Evolutionary conservation across 139 green algal genomes (phyloP).

Genomic region (Chlorella ohadii): DNA sequence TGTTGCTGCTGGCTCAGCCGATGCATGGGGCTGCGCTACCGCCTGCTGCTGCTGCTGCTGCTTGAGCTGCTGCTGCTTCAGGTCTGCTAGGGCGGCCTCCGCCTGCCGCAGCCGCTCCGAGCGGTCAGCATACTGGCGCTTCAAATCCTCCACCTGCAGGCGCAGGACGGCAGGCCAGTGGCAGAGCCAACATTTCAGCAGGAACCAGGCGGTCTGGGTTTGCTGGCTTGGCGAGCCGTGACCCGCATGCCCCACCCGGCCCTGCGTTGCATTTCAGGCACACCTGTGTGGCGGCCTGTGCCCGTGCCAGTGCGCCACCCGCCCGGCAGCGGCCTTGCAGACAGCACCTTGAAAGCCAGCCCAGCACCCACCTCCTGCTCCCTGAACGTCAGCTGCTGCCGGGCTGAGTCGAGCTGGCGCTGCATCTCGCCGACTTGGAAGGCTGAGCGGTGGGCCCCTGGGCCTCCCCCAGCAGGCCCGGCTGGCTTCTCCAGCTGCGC

Average conservation of each 20-base stretch:
- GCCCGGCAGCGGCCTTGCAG: background rate
- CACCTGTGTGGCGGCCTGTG: background rate
- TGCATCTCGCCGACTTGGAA: constrained; percentile 28
- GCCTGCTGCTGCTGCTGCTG: background rate
- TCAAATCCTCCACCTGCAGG: constrained; percentile 12
- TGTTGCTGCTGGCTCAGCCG: background rate
- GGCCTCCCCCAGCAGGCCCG: background rate
- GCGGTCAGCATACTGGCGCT: background rate
- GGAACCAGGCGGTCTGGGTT: too few species aligned
- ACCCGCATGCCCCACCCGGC: background rate
- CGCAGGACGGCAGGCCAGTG: background rate
- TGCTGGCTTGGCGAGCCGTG: too few species aligned
- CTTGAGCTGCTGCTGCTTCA: background rate
- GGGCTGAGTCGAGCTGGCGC: constrained; percentile 30
- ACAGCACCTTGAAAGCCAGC: background rate
- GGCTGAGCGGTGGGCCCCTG: background rate
- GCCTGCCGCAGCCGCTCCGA: constrained; percentile 1
- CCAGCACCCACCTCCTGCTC: constrained; percentile 39
- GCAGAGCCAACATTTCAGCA: too few species aligned
- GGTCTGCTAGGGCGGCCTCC: background rate
- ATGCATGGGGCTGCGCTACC: background rate
- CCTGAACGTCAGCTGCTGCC: constrained; percentile 42
- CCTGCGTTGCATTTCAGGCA: background rate
- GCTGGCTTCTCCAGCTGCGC: background rate
- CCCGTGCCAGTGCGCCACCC: background rate